A percentile compares a stretch with the other conserved stretches of the same genome.
Evolutionary conservation across 2,329 filamentous ascomycete species (phyloP).

Genomic region (Trichoderma pleuroti): DNA sequence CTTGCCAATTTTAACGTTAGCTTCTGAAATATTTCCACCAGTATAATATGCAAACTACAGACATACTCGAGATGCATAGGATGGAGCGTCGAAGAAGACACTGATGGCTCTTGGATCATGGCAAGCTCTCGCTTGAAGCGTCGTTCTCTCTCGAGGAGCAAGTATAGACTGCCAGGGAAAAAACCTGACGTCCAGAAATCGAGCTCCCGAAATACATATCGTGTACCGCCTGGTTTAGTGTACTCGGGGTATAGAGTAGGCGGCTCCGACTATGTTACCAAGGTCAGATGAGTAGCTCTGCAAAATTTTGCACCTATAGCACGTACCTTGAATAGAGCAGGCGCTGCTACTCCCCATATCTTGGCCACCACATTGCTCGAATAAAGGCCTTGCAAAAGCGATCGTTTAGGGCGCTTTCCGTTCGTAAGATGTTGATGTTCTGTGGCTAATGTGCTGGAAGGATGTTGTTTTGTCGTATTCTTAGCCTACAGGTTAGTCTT

Average conservation of each 20-base stretch:
- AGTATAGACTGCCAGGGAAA: neutral
- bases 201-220: neutral
- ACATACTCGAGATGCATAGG: neutral
- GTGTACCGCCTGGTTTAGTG: neutral
- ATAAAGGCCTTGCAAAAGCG: neutral
- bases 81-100: neutral
- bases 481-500: neutral
- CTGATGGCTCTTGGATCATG: neutral
- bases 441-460: neutral
- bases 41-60: neutral
- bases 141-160: neutral
- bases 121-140: neutral
- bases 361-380: neutral
- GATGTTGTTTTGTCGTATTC: neutral
- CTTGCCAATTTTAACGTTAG: neutral
- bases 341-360: neutral
- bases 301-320: accelerated
- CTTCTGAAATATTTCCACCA: neutral
- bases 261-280: neutral
- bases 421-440: neutral
- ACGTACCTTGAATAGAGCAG: neutral
- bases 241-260: neutral
- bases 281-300: neutral
- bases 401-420: neutral
- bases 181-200: neutral